These are phyloP conservation scores for Schoenoplectus triqueter DNA, from an alignment of 202 grass and related monocot genomes.

Conservation along the genomic window DNA sequence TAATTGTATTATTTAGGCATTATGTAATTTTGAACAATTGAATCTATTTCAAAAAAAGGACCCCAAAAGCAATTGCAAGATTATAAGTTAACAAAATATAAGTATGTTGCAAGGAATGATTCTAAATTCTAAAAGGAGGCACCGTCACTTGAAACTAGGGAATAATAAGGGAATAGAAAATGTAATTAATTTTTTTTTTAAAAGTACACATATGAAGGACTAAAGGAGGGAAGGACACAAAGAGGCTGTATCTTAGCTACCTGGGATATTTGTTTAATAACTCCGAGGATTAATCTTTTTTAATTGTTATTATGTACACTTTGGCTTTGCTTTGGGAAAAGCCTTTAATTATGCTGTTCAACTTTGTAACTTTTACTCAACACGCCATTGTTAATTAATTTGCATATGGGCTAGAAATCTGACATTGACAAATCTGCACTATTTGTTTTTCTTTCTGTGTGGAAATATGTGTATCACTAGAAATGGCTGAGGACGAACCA, in stretches of 20 bases:
- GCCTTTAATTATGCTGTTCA: conserved; percentile 47
- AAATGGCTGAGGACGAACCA: neutral
- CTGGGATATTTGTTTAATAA: conserved; percentile 36
- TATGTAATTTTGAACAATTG: neutral
- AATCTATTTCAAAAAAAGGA: too few relatives aligned
- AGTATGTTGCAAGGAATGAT: neutral
- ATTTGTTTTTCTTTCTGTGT: neutral
- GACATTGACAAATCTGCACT: conserved; percentile 33
- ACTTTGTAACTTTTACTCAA: conserved; percentile 50
- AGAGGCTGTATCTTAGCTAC: conserved; percentile 33
- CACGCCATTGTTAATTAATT: conserved; percentile 21
- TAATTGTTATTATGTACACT: conserved; percentile 25
- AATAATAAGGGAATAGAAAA: conserved; percentile 31
- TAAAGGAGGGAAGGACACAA: conserved; percentile 15
- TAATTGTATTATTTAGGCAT: neutral
- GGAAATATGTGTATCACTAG: neutral
- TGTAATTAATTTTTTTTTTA: neutral
- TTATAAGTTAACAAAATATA: neutral
- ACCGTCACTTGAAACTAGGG: conserved; percentile 28
- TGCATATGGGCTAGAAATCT: conserved; percentile 18
- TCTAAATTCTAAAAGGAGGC: neutral
- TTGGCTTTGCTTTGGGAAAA: conserved; percentile 42
- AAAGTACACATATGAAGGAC: neutral
- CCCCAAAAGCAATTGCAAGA: neutral
- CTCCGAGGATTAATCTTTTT: conserved; percentile 34